Evolutionary conservation across 1,139 yeast species (phyloP), one percentile per base, ranked within the genome.

Genomic region (Hansenula sp.): DNA sequence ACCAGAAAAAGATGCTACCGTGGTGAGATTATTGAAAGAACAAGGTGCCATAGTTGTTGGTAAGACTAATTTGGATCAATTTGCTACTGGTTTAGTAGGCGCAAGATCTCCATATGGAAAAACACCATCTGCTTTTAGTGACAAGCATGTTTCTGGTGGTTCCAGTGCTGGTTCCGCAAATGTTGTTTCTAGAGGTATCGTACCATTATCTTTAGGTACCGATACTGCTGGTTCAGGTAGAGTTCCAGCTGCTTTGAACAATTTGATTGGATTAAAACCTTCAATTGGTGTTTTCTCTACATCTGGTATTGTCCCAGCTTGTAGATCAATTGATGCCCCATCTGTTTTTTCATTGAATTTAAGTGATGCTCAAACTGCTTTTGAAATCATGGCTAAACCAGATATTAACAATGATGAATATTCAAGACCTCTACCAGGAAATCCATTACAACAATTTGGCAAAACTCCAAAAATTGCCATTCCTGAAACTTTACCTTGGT

Each of bases 171-270:
- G 99, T n/a, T 87, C 96, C 19, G 95, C 96, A 7, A 81, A 84
- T 15, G 93, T 84, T 27, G 97, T 89, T 18, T 90, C 90, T 17
- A 74, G 90, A 54, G 98, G 98, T 45, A 73, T 84, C 44, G 96
- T 87, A 16, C 96, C 98, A 25, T 58, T 91, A 42, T 74, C 96
- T 3, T 72, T 93, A 54, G 98, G 98, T 41, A 91, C 98, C 8
- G 99, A 93, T 61, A 93, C 99, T 37, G 98, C 98, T n/a, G 99
- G 99, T 21, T 87, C 96, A 12, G 97, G 97, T 40, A 77, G 98
- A 59, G 98, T 93, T 28, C 99, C 99, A 24, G 98, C 98, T n/a
- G 93, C 90, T 21, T 74, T 91, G 55, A 93, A 93, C 72, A 91
- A 91, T 63, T 67, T 93, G 55, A 76, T 93, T 52, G 98, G 98